A percentile compares a stretch with the other conserved stretches of the same genome.
These are phyloP conservation scores for Shiraia bambusicola DNA, from an alignment of 2,329 filamentous ascomycete species.

Conservation along the genomic window DNA sequence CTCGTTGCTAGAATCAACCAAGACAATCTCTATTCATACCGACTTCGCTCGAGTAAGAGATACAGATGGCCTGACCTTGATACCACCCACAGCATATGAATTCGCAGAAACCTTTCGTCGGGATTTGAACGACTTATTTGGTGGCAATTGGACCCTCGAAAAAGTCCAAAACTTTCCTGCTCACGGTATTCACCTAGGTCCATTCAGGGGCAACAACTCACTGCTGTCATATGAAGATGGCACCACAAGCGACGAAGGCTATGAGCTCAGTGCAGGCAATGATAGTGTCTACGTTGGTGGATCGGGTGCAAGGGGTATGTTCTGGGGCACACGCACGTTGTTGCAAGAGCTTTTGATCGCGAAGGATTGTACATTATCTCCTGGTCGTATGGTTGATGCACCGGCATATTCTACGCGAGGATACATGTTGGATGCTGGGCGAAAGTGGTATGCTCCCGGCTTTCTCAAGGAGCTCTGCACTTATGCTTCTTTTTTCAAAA, in stretches of 20 bases:
- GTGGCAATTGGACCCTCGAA: constrained; percentile 47
- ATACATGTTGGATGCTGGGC: constrained; percentile 49
- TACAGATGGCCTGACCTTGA: constrained; percentile 52
- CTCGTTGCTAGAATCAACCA: constrained; percentile 18
- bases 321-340: constrained; percentile 52
- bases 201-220: constrained; percentile 26
- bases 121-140: constrained; percentile 49
- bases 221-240: constrained; percentile 53
- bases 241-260: constrained; percentile 52
- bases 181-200: constrained; percentile 49
- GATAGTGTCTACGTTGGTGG: constrained; percentile 44
- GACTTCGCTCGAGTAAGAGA: constrained; percentile 47
- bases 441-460: constrained; percentile 47
- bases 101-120: constrained; percentile 52
- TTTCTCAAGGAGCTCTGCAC: constrained; percentile 51
- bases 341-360: constrained; percentile 47
- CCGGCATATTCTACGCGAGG: constrained; percentile 51
- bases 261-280: constrained; percentile 46
- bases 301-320: constrained; percentile 49
- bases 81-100: constrained; percentile 53
- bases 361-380: constrained; percentile 31
- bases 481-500: constrained; percentile 52
- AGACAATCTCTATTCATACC: constrained; percentile 47
- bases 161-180: constrained; percentile 39
- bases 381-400: constrained; percentile 40